Evolutionary conservation across 192 early-diverging fungal genomes (phyloP), one percentile per base, ranked within the genome.

Genomic region (Endogone sp.): DNA sequence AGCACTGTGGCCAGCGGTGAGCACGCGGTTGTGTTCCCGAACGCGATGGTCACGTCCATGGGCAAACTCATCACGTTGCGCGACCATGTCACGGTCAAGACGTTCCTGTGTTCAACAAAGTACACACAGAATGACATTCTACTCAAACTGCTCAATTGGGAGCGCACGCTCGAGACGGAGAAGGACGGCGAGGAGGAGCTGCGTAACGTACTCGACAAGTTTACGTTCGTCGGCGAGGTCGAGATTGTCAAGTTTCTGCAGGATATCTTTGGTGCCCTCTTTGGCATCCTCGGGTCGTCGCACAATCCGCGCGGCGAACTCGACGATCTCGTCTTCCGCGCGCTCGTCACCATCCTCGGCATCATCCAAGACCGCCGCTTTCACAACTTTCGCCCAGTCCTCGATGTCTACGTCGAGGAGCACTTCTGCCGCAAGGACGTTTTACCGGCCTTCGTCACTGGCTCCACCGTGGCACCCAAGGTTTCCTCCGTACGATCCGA

Each of bases 181-280:
- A 11, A 55, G 3, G 62, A 65, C 20, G 71, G 59, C 29, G 31
- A 56, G n/a, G 65, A 66, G 9, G 76, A 71, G 56, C 72, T 85
- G 65, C 75, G 71, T 29, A 70, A 64, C 2, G 67, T 85, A 8
- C 66, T 85, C 31, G 77, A 82, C 37, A 81, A 85, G 60, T 78
- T 82, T 49, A 80, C 76, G 6, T 79, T 85, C 75, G 81, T 91
- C 23, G 81, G 83, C 30, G 87, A 90, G 64, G 66, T 86, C 2
- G 90, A 93, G 73, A 79, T 92, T 31, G 85, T 89, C 6, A 91
- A 90, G 68, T 91, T 92, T 69, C 71, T 89, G 26, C 78, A 70
- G 2, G 76, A 79, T 37, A 86, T 91, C 22, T 77, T 93, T 68
- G 85, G 87, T 63, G 84, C 86, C 2, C 63, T 91, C 3, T 82